Percentiles rank a stretch among this genome's conserved stretches.
These are phyloP conservation scores for Hypoxylon sp. DNA, from an alignment of 2,329 filamentous ascomycete species.

Conservation along the genomic window DNA sequence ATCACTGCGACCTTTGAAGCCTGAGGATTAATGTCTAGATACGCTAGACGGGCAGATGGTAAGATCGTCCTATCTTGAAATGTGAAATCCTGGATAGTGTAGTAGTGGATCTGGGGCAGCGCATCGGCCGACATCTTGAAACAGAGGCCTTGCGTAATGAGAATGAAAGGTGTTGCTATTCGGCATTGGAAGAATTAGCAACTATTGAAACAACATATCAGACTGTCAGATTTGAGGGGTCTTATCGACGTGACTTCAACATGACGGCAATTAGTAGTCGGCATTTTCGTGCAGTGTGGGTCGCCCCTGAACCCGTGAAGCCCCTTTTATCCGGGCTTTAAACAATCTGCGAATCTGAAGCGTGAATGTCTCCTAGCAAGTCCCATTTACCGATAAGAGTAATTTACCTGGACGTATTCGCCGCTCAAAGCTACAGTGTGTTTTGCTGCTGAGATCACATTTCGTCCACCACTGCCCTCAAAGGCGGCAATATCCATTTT, in stretches of 20 bases:
- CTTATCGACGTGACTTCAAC: background rate
- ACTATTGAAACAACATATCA: background rate
- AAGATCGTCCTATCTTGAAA: slow-evolving; percentile 54
- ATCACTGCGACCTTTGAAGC: slow-evolving; percentile 59
- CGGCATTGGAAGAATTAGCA: background rate
- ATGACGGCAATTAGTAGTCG: background rate
- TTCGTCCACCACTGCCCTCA: too few species aligned
- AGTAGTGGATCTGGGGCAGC: slow-evolving; percentile 26
- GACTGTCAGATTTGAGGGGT: background rate
- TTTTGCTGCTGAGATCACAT: too few species aligned
- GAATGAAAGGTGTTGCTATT: background rate
- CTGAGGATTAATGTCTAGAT: slow-evolving; percentile 43
- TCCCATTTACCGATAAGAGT: background rate
- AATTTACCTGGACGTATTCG: too few species aligned
- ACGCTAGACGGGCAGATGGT: slow-evolving; percentile 45
- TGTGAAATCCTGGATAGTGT: slow-evolving; percentile 52
- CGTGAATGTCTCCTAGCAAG: too few species aligned
- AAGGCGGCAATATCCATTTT: too few species aligned
- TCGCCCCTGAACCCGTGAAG: background rate
- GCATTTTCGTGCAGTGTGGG: background rate
- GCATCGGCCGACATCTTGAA: background rate
- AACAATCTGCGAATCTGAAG: too few species aligned
- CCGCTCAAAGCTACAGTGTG: too few species aligned
- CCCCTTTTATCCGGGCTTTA: too few species aligned
- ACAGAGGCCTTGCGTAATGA: background rate